These are phyloP conservation scores for Heliamphora exappendiculata DNA, from an alignment of 148 eudicot species.

Conservation along the genomic window DNA sequence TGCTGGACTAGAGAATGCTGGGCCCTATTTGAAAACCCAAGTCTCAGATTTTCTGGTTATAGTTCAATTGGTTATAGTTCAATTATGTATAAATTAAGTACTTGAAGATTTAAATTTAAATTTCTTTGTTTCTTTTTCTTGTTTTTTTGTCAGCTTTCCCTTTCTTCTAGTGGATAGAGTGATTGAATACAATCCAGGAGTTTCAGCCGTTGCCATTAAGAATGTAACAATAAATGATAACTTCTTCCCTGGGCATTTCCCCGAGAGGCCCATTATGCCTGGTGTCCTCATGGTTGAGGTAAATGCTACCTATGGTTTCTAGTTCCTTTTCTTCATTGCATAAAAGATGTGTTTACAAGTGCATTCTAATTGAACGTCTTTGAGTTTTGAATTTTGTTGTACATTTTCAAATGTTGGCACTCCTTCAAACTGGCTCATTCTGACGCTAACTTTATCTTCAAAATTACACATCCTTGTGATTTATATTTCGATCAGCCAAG, in stretches of 20 bases:
- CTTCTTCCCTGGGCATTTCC: conserved; percentile 96
- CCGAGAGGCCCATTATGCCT: conserved; percentile 98
- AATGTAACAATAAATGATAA: conserved; percentile 96
- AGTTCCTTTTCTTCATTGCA: neutral
- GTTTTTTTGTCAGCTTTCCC: conserved; percentile 52
- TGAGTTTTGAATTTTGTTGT: neutral
- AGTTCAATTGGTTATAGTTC: too few relatives aligned
- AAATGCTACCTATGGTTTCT: neutral
- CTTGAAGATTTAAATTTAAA: too few relatives aligned
- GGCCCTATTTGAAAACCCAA: too few relatives aligned
- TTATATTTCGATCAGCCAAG: too few relatives aligned
- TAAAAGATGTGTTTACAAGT: neutral
- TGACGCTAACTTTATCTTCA: neutral
- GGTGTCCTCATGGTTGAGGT: conserved; percentile 99
- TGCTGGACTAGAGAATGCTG: too few relatives aligned
- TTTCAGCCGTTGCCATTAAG: conserved; percentile 88
- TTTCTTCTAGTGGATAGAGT: conserved; percentile 97
- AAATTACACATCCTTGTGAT: neutral
- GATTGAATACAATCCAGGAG: conserved; percentile 78
- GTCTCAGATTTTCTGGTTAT: too few relatives aligned
- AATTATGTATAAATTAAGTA: too few relatives aligned
- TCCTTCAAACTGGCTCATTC: neutral
- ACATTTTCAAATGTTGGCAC: neutral
- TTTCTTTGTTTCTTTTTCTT: neutral
- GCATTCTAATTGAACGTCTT: neutral